Evolutionary conservation across 1,284 basidiomycete genomes (phyloP).

Genomic region (Xerocomus minutiporus): DNA sequence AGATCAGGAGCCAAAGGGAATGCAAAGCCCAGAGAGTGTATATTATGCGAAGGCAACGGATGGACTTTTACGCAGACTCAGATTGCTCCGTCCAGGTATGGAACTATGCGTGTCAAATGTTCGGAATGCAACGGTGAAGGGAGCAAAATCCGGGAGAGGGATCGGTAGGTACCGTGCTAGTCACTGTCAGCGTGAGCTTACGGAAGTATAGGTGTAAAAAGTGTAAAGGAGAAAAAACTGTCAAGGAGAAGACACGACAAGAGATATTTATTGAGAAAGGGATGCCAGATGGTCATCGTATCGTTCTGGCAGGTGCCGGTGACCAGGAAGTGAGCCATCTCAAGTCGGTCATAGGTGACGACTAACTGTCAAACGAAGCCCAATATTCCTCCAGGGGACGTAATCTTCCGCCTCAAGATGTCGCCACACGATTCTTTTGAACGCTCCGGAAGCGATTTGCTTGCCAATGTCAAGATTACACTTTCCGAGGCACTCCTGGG

Average conservation of each 20-base stretch:
- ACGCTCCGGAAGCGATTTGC: constrained; percentile 72
- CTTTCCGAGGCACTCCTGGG: constrained; percentile 91
- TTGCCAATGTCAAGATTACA: constrained; percentile 75
- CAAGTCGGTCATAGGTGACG: not conserved
- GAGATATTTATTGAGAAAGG: constrained; percentile 86
- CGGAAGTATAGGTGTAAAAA: constrained; percentile 75
- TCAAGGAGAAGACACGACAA: constrained; percentile 84
- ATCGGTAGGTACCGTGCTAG: constrained; percentile 50
- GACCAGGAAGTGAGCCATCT: constrained; percentile 71
- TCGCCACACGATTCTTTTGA: constrained; percentile 74
- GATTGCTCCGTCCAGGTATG: constrained; percentile 49
- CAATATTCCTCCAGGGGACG: constrained; percentile 77
- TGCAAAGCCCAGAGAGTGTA: constrained; percentile 78
- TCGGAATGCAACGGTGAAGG: constrained; percentile 79
- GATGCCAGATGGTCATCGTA: constrained; percentile 81
- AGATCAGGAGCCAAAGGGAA: constrained; percentile 79
- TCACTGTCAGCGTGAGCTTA: constrained; percentile 4
- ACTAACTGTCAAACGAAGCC: constrained; percentile 48
- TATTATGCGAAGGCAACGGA: constrained; percentile 81
- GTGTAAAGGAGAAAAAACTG: constrained; percentile 85
- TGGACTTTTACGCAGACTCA: constrained; percentile 62
- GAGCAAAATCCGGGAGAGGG: constrained; percentile 81
- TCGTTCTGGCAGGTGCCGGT: constrained; percentile 85
- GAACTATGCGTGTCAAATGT: constrained; percentile 58
- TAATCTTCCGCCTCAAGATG: constrained; percentile 79